phyloP scores from a whole-genome alignment of 1,284 basidiomycete genomes.

The Melampsora larici-populina region DNA sequence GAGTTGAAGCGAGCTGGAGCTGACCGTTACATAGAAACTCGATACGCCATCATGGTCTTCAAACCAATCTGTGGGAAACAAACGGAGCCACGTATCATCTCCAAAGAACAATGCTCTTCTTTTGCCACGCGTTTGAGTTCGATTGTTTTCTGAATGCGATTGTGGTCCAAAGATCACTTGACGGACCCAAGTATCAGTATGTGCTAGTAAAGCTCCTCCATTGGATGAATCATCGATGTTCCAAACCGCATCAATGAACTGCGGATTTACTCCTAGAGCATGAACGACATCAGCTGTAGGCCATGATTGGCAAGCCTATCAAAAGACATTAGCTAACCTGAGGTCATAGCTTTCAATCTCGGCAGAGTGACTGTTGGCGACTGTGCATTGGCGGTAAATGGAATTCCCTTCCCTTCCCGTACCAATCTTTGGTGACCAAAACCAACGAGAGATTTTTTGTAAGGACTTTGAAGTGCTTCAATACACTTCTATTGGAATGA shows the following conservation, averaged over 20 bases:
- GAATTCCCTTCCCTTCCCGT: conserved; percentile 38
- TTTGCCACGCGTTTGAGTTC: not conserved
- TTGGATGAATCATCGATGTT: conserved; percentile 45
- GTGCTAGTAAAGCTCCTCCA: conserved; percentile 38
- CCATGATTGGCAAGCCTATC: not conserved
- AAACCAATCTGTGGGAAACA: conserved; percentile 47
- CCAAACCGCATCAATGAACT: conserved; percentile 47
- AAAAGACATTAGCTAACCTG: conserved; percentile 42
- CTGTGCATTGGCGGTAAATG: conserved; percentile 47
- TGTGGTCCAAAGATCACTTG: conserved; percentile 27
- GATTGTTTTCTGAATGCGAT: conserved; percentile 27
- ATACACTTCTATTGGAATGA: not conserved
- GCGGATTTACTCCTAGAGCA: conserved; percentile 44
- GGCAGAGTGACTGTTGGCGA: conserved; percentile 49
- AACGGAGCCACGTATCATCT: conserved; percentile 48
- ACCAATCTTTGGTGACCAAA: conserved; percentile 42
- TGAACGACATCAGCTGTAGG: not conserved
- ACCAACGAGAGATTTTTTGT: not conserved
- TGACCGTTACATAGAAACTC: conserved; percentile 48
- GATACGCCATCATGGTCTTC: conserved; percentile 44
- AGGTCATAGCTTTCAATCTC: conserved; percentile 47
- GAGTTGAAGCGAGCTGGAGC: not conserved
- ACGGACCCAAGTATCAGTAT: conserved; percentile 46
- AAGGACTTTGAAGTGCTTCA: not conserved
- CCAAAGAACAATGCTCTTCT: conserved; percentile 45